Conservation (phyloP, 2,329 filamentous ascomycete species). For the Ophiostoma pallidulum region DNA sequence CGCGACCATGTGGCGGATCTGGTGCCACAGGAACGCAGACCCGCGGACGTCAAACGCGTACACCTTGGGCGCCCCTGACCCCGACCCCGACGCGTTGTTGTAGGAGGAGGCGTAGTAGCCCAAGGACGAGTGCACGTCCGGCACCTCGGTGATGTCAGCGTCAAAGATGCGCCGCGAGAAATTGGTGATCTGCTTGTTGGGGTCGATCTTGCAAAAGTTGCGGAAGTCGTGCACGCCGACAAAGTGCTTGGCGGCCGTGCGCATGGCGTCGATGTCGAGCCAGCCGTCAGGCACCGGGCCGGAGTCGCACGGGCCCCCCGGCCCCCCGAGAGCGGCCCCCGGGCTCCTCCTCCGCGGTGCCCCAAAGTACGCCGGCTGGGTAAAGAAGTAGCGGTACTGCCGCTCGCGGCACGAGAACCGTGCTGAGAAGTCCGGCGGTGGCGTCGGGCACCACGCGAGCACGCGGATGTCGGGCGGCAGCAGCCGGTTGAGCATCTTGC, state of each 20-base stretch:
- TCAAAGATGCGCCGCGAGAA: slow-evolving; percentile 73
- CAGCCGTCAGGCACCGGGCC: slow-evolving; percentile 56
- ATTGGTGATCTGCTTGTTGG: slow-evolving; percentile 78
- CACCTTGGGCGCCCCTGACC: slow-evolving; percentile 54
- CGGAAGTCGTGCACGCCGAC: slow-evolving; percentile 87
- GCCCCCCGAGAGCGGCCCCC: no score
- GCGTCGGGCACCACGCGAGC: slow-evolving; percentile 84
- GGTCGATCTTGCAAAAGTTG: slow-evolving; percentile 93
- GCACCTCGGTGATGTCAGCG: slow-evolving; percentile 65
- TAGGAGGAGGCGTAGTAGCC: slow-evolving; percentile 52
- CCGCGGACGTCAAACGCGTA: slow-evolving; percentile 86
- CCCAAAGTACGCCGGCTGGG: slow-evolving; percentile 71
- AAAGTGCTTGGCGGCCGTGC: slow-evolving; percentile 66
- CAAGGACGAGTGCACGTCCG: slow-evolving; percentile 42
- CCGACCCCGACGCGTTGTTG: no score
- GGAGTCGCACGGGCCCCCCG: no score
- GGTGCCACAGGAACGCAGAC: slow-evolving; percentile 94
- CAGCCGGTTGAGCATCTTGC: slow-evolving; percentile 72
- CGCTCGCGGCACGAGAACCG: slow-evolving; percentile 88
- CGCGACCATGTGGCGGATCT: slow-evolving; percentile 89
- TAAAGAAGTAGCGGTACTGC: slow-evolving; percentile 96
- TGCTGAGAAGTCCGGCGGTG: slow-evolving; percentile 73
- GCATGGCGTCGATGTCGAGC: slow-evolving; percentile 84
- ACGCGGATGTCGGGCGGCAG: slow-evolving; percentile 84
- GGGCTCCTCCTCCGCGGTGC: background rate